Evolutionary conservation across 1,284 basidiomycete species (phyloP), one percentile per base, ranked within the genome.

Genomic region (Microbotryomycetes sp.): DNA sequence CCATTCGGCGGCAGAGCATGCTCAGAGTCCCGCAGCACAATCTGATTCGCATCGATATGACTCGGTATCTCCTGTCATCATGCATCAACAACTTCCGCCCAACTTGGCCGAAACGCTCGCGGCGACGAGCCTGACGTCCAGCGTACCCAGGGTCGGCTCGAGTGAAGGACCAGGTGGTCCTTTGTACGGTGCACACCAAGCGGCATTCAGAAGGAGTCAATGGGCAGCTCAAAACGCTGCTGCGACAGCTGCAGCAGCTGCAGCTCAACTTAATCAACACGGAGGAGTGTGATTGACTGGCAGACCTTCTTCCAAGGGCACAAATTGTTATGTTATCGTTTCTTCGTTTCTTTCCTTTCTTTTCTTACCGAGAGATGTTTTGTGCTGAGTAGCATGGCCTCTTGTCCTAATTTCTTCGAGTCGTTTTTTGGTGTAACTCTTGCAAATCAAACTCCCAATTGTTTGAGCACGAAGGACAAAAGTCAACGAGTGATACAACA

Each of bases 61-160:
- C 12, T 60, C 60, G 59, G 52, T 56, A 6, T 60, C 58, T 19
- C 65, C 65, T 2, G 65, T 66, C 31, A 63, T 66, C 36, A 42
- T 61, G 22, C 65, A 58, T 7, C 59, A 56, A 49, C 52, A 60
- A 15, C 42, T 54, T 22, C 65, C 61, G 15, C 36, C 36, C 12
- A 42, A 9, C 19, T 19, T 42, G 9, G 36, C 36, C 19, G 12
- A 9, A 19, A 42, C 36, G 36, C n/a, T n/a, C n/a, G n/a, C n/a
- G n/a, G n/a, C n/a, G n/a, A n/a, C n/a, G n/a, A n/a, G n/a, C n/a
- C n/a, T n/a, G n/a, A n/a, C n/a, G n/a, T n/a, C n/a, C n/a, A n/a
- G n/a, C n/a, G n/a, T n/a, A n/a, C n/a, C n/a, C n/a, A n/a, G n/a
- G n/a, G n/a, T n/a, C n/a, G n/a, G n/a, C n/a, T n/a, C n/a, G n/a